Evolutionary conservation across 2,329 filamentous ascomycete genomes (phyloP), one percentile per base, ranked within the genome.

Genomic region (Beauveria sp.): DNA sequence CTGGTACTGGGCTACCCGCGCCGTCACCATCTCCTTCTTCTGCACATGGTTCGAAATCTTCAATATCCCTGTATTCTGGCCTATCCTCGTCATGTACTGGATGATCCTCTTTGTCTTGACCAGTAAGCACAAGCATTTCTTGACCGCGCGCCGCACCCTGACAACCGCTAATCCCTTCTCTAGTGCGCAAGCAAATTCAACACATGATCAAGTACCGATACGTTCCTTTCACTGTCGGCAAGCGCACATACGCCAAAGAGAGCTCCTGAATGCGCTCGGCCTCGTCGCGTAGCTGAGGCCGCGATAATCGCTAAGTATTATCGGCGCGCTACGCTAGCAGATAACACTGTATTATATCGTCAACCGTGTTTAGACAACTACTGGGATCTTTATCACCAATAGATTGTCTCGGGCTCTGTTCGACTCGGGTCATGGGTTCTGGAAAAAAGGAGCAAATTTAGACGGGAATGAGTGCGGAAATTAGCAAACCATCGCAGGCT

Each of bases 161-260:
- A 9, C 8, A 37, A 30, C 24, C 62, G 55, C 64, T 62, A 60
- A 62, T 44, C 57, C 2, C 24, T 8, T 41, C 48, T n/a, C 34
- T 68, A 96, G 92, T 99, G 94, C 87, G 94, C 77, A 91, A 94
- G 81, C 94, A 99, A 79, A 99, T 99, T 69, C 94, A 99, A 80
- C 94, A 97, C 79, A 99, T 99, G 94, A 93, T 99, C 84, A 99
- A 97, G 81, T 99, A 97, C 81, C 91, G 93, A 78, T 99, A 96
- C 73, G 92, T 96, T 34, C 92, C 92, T 46, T 96, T 97, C 79
- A 88, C 90, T 46, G 86, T 96, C 66, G 92, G 92, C 76, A 97
- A 97, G 84, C 82, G 90, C 65, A 87, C 84, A 72, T 96, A 94
- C 75, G 79, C 76, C 72, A 88, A 86, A 79, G 83, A 79, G 76